Base-by-base conservation (phyloP, 768 basidiomycete species). In the Pisolithus marmoratus region DNA sequence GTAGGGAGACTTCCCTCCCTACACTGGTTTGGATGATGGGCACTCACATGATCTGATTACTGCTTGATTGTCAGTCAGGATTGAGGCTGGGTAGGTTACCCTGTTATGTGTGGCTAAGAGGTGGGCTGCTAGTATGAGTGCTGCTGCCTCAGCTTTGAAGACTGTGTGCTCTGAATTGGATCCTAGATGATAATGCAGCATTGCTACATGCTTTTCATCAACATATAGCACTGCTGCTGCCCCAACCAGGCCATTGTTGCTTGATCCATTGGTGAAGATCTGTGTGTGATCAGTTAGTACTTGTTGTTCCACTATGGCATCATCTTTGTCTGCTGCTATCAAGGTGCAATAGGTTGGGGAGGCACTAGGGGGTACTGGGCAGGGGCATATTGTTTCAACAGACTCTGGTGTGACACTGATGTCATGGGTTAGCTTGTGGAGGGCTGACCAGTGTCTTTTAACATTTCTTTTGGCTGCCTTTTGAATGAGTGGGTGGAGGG, bases 181-280 rank as follows among this genome's bases (percentile, higher is more conserved):
- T 1, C 40, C 40, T 23, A 41, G 22, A 15, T 41, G 19, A 9
- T 19, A 41, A 8, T 8, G 7, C 6, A 41, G 40, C 2, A 8
- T 41, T 20, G 40, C 20, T 1, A 41, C 8, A 8, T 41, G 40
- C 1, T 1, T 4, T 11, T 22, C 4, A 20, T 41, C 40, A 3
- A 41, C 23, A 7, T 49, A 38, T 0, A 60, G 48, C 0, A 54
- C 45, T 2, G 59, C 57, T 0, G 62, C 58, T 15, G 59, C 64
- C 0, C 60, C 60, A 0, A 66, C 46, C 26, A 26, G 26, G 3
- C 27, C 27, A 29, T 29, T 29, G 4, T 5, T 29, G 29, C 29
- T 29, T 6, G 29, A 29, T 1, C 29, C 8, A 8, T 29, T 11
- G 0, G 9, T 29, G 8, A 11, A 29, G 29, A 29, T 29, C 29